A percentile compares a stretch with the other conserved stretches of the same genome.
phyloP scores from a whole-genome alignment of 2,329 filamentous ascomycete genomes.

The Pseudophaeomoniella oleicola region DNA sequence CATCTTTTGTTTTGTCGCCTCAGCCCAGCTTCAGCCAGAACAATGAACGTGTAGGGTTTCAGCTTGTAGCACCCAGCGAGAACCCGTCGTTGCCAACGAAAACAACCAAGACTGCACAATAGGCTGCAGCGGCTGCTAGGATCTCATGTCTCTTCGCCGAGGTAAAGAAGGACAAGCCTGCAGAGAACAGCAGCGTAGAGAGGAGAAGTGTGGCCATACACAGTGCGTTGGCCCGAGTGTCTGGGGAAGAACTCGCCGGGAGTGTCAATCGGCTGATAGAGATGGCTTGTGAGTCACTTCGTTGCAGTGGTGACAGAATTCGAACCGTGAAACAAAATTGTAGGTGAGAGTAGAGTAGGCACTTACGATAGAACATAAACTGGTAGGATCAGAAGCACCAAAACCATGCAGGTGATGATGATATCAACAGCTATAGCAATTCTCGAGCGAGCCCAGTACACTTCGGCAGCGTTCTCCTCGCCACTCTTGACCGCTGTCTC shows the following conservation, averaged over 20 bases:
- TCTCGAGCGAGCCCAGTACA: slow-evolving; percentile 8
- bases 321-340: no score
- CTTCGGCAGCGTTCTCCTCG: slow-evolving; percentile 3
- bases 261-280: no score
- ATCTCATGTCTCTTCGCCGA: slow-evolving; percentile 13
- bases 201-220: slow-evolving; percentile 6
- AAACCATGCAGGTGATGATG: slow-evolving; percentile 9
- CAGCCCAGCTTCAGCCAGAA: no score
- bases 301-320: no score
- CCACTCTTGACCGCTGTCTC: no score
- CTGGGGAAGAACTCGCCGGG: no score
- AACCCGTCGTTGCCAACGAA: slow-evolving; percentile 12
- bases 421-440: slow-evolving; percentile 4
- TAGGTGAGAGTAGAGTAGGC: no score
- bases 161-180: slow-evolving; percentile 8
- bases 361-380: slow-evolving; percentile 9
- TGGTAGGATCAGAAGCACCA: slow-evolving; percentile 10
- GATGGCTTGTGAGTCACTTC: no score
- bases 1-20: no score
- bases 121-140: slow-evolving; percentile 12
- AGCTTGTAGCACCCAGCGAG: no score
- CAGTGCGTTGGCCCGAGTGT: not conserved
- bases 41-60: no score
- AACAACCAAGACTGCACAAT: slow-evolving; percentile 9
- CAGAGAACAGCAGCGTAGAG: slow-evolving; percentile 10